Evolutionary conservation across 345 rosid genomes (phyloP).

Genomic region (Triadica sebifera): DNA sequence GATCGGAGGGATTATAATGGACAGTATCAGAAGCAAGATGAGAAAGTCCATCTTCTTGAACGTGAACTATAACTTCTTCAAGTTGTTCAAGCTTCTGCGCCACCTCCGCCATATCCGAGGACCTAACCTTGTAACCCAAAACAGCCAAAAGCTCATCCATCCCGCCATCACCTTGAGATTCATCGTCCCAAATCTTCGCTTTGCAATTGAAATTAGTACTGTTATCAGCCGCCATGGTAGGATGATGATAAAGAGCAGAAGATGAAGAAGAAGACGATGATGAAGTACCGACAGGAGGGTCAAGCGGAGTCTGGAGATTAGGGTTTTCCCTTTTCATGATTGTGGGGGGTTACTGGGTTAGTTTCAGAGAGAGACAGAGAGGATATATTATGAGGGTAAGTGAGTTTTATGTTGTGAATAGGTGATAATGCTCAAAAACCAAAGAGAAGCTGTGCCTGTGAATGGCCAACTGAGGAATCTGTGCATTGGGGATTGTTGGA

Average conservation of each 20-base stretch:
- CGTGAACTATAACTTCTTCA: conserved; percentile 60
- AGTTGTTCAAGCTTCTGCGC: conserved; percentile 79
- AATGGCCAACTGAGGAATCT: neutral
- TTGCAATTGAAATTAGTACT: conserved; percentile 15
- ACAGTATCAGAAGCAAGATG: conserved; percentile 62
- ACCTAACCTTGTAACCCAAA: conserved; percentile 67
- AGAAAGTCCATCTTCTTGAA: conserved; percentile 58
- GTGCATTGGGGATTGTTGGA: neutral
- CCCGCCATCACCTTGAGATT: conserved; percentile 34
- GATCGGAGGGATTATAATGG: conserved; percentile 77
- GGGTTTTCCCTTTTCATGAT: no score
- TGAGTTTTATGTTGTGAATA: no score
- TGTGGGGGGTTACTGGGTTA: no score
- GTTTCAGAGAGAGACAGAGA: no score
- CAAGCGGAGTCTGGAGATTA: no score
- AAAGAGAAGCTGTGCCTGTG: no score
- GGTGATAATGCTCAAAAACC: no score
- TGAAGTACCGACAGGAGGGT: no score
- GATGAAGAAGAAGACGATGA: no score
- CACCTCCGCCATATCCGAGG: conserved; percentile 87
- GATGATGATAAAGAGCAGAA: no score
- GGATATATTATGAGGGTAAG: no score
- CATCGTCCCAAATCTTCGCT: conserved; percentile 42
- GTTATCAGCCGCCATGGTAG: neutral
- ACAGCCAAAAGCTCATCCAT: conserved; percentile 75